Base-by-base conservation (phyloP, 129 eudicot species). In the Escallonia rubra region DNA sequence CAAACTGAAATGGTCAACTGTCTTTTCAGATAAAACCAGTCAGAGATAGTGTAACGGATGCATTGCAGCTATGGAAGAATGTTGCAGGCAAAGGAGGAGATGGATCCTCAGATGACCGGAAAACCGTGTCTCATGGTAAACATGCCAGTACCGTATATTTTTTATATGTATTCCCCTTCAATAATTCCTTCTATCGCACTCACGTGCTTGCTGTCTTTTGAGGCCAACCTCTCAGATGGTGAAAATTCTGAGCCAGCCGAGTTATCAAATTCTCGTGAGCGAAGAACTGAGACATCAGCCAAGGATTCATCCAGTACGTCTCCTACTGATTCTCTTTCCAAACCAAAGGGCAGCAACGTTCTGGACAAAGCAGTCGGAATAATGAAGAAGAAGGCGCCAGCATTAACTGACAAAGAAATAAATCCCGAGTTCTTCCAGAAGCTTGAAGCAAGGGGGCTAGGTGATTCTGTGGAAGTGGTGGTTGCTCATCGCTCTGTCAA, bases 381-480 rank as follows among this genome's bases (percentile, higher is more conserved):
- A 48, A 68, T 93, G 74, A 93, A 82, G 78, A 93, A 93, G 84
- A 86, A 82, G 71, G 87, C 87, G 60, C 96, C 95, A 45, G 80
- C 86, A 59, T 73, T 93, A 48, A 75, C 95, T 59, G 98, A 93
- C 71, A 93, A 86, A 71, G 91, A 89, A 63, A 45, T 85, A 69
- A 93, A 93, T 66, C 87, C 91, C 0, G 99, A 89, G 83, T 92
- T 92, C 70, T 92, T 92, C 76, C 96, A 88, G 74, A 84, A 89
- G 74, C 91, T 92, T 64, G 90, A 89, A 77, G 83, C 75, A 56
- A 81, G 92, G 72, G 88, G 72, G 55, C 78, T 95, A 40, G 94
- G 74, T 74, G 97, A 90, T 60, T 76, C 92, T 47, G 96, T 93
- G 39, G 99, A 93, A 84, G 99, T 93, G 59, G 84, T 89, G 47